Conservation (phyloP, 2,329 filamentous ascomycete species). For the Fusarium kyushuense region DNA sequence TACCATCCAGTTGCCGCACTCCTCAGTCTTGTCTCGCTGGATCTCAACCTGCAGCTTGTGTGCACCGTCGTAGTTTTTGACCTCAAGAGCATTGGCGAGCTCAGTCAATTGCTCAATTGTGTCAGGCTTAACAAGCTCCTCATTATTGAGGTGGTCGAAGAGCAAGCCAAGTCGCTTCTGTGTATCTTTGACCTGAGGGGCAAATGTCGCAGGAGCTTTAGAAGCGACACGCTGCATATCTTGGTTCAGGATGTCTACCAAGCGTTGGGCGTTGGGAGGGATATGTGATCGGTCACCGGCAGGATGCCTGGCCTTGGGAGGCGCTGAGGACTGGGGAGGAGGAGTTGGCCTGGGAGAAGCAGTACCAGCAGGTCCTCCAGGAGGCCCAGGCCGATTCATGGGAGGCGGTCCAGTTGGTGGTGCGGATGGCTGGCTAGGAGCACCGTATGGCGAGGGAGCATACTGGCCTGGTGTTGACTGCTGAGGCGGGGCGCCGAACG, state of each 20-base stretch:
- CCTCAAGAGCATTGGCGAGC: constrained; percentile 74
- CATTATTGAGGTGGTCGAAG: constrained; percentile 98
- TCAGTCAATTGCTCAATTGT: constrained; percentile 76
- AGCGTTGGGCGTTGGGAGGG: constrained; percentile 76
- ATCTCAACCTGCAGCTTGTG: constrained; percentile 79
- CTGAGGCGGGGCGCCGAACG: constrained; percentile 60
- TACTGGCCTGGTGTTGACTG: constrained; percentile 67
- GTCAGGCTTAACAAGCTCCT: constrained; percentile 85
- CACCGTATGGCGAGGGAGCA: constrained; percentile 67
- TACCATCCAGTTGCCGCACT: constrained; percentile 91
- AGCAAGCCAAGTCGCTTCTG: constrained; percentile 92
- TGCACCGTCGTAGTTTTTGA: constrained; percentile 76
- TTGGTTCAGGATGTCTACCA: constrained; percentile 83
- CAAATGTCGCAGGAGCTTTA: constrained; percentile 87
- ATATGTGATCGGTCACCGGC: constrained; percentile 92
- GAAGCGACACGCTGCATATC: constrained; percentile 92
- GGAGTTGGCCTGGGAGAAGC: constrained; percentile 54
- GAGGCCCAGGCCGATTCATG: constrained; percentile 50
- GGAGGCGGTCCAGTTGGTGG: constrained; percentile 57
- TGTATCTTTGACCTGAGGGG: constrained; percentile 90
- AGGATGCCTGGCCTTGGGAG: constrained; percentile 75
- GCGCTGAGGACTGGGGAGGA: constrained; percentile 61
- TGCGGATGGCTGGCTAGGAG: constrained; percentile 53
- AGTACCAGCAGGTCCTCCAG: constrained; percentile 49
- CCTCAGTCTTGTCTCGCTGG: constrained; percentile 79